phyloP scores from a whole-genome alignment of 192 early-diverging fungal genomes.

The Coemansia sp. region DNA sequence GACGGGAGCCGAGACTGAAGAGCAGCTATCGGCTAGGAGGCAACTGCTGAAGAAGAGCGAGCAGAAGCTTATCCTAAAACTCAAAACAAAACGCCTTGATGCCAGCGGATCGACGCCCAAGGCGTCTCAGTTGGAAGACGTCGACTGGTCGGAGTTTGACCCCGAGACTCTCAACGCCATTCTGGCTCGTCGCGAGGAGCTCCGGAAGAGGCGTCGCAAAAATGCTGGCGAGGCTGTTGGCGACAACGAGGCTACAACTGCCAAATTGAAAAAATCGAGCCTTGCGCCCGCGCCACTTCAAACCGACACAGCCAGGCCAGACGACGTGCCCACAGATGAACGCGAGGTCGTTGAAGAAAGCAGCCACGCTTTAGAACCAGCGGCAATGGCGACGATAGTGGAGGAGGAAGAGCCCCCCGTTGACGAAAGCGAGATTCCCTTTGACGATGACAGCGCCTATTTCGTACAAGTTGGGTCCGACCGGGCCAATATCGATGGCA shows the following conservation, averaged over 20 bases:
- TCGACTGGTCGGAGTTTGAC: constrained; percentile 56
- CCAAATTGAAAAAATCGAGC: constrained; percentile 46
- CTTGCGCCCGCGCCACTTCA: constrained; percentile 47
- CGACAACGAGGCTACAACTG: constrained; percentile 9
- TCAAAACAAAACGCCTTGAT: constrained; percentile 19
- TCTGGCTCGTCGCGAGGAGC: constrained; percentile 38
- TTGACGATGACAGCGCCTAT: neutral
- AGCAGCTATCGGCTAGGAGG: neutral
- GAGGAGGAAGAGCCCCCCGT: constrained; percentile 52
- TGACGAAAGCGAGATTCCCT: neutral
- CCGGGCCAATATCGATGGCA: constrained; percentile 10
- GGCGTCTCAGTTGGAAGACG: constrained; percentile 26
- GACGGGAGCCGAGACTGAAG: neutral
- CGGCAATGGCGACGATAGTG: constrained; percentile 56
- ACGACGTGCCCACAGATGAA: neutral
- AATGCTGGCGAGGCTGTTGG: neutral
- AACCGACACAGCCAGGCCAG: neutral
- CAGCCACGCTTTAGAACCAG: neutral
- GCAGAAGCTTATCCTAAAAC: constrained; percentile 26
- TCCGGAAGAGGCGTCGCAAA: constrained; percentile 18
- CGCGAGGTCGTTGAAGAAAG: neutral
- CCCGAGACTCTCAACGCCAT: constrained; percentile 43
- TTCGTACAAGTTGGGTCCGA: constrained; percentile 3
- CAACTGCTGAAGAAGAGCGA: neutral
- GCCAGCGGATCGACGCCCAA: neutral